phyloP scores from a whole-genome alignment of 148 eudicot genomes.

The Cornus controversa region DNA sequence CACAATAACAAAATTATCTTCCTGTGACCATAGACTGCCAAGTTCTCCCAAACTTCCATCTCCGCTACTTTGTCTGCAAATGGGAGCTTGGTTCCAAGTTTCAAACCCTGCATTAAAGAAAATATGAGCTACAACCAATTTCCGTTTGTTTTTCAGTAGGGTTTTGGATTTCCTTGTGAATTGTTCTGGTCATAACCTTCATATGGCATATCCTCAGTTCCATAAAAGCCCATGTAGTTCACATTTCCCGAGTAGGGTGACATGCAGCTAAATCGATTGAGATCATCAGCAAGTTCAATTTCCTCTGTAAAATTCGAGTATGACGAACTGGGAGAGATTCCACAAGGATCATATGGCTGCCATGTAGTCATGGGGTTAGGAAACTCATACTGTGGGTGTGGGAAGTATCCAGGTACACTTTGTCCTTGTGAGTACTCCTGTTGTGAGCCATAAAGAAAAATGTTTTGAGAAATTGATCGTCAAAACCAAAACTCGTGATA shows the following conservation, averaged over 20 bases:
- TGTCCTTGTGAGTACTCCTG: slow-evolving; percentile 61
- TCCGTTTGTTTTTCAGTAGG: slow-evolving; percentile 26
- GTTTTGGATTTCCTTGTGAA: slow-evolving; percentile 36
- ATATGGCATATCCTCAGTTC: slow-evolving; percentile 39
- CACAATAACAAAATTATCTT: slow-evolving; percentile 17
- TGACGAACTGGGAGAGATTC: slow-evolving; percentile 63
- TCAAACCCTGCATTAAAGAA: slow-evolving; percentile 19
- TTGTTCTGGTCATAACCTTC: slow-evolving; percentile 44
- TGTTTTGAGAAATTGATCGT: not conserved
- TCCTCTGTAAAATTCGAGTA: slow-evolving; percentile 70
- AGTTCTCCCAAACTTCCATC: slow-evolving; percentile 23
- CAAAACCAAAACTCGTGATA: not conserved
- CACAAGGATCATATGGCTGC: slow-evolving; percentile 46
- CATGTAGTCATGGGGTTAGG: slow-evolving; percentile 43
- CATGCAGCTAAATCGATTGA: slow-evolving; percentile 43
- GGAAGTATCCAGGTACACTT: slow-evolving; percentile 30
- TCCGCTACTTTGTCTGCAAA: slow-evolving; percentile 21
- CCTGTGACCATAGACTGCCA: slow-evolving; percentile 20
- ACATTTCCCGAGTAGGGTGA: slow-evolving; percentile 42
- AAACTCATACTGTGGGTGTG: slow-evolving; percentile 36
- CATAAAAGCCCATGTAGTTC: slow-evolving; percentile 50
- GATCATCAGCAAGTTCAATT: slow-evolving; percentile 50
- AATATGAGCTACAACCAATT: slow-evolving; percentile 10
- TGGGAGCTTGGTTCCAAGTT: slow-evolving; percentile 16
- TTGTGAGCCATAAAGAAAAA: slow-evolving; percentile 12